Evolutionary conservation across 768 basidiomycete genomes (phyloP).

Genomic region (Rubroboletus pulcherrimus): DNA sequence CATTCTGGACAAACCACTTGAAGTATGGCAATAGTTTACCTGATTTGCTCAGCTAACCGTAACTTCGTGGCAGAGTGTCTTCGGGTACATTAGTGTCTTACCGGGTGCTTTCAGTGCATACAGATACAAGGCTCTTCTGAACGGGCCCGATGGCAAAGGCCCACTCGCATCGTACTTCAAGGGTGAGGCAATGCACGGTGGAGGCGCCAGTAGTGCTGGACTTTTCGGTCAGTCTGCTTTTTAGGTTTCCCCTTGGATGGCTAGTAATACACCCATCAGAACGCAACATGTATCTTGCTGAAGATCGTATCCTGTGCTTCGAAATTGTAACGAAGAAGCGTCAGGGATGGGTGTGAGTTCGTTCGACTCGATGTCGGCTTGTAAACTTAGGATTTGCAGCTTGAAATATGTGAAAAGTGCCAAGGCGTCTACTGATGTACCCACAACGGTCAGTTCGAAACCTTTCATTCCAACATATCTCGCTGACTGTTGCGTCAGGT

Average conservation of each 20-base stretch:
- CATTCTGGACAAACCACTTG: conserved; percentile 92
- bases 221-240: conserved; percentile 48
- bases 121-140: conserved; percentile 81
- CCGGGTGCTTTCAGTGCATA: conserved; percentile 94
- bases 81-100: conserved; percentile 83
- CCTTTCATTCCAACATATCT: background rate
- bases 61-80: conserved; percentile 53
- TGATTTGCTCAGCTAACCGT: background rate
- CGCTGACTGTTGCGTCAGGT: conserved; percentile 38
- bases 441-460: conserved; percentile 54
- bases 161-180: conserved; percentile 92
- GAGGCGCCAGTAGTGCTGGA: conserved; percentile 54
- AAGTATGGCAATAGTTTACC: conserved; percentile 46
- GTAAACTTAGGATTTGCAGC: conserved; percentile 32
- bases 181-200: conserved; percentile 83
- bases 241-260: background rate
- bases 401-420: conserved; percentile 90
- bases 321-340: conserved; percentile 89
- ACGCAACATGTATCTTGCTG: conserved; percentile 90
- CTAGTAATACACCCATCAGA: conserved; percentile 33
- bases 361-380: background rate
- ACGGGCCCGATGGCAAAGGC: conserved; percentile 84
- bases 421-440: conserved; percentile 95
- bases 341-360: conserved; percentile 74
- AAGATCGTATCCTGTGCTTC: conserved; percentile 89